phyloP scores from a whole-genome alignment of 352 stramenopile species.

The Phytophthora crassamura region DNA sequence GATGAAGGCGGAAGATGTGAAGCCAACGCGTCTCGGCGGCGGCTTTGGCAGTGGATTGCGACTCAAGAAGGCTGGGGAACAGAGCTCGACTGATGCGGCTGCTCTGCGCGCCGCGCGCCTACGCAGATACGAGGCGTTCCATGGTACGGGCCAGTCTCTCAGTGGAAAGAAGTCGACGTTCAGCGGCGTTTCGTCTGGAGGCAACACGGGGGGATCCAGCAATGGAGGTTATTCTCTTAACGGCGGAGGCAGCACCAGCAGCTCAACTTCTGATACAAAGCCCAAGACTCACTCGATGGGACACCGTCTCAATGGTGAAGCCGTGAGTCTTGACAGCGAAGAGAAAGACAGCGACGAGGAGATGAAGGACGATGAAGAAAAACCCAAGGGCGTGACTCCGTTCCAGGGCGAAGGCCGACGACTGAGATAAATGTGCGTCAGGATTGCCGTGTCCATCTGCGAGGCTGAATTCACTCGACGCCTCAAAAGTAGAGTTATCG shows the following conservation, averaged over 20 bases:
- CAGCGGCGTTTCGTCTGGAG: constrained; percentile 10
- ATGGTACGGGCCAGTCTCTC: constrained; percentile 80
- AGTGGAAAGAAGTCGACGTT: constrained; percentile 60
- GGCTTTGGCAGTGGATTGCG: constrained; percentile 65
- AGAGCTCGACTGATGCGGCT: constrained; percentile 61
- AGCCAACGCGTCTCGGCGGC: constrained; percentile 40
- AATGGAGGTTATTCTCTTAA: constrained; percentile 31
- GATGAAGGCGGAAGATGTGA: constrained; percentile 57
- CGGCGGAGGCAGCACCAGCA: constrained; percentile 12
- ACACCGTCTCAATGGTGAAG: constrained; percentile 42
- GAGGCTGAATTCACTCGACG: too few species aligned
- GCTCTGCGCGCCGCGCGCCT: constrained; percentile 76
- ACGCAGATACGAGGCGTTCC: constrained; percentile 85
- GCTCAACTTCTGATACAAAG: constrained; percentile 3
- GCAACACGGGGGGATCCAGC: constrained; percentile 33
- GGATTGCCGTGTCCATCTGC: too few species aligned
- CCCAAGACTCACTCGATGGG: constrained; percentile 23
- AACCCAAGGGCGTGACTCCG: constrained; percentile 40
- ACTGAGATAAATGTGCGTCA: constrained; percentile 47
- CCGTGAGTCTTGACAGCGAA: constrained; percentile 31
- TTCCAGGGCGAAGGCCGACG: constrained; percentile 77
- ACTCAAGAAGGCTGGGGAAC: constrained; percentile 73
- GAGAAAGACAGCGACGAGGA: constrained; percentile 55
- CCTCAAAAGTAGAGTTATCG: too few species aligned
- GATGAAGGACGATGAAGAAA: constrained; percentile 35